Percentiles rank a stretch among this genome's conserved stretches.
Evolutionary conservation across 257 asterid genomes (phyloP).

Genomic region (Mentha longifolia): DNA sequence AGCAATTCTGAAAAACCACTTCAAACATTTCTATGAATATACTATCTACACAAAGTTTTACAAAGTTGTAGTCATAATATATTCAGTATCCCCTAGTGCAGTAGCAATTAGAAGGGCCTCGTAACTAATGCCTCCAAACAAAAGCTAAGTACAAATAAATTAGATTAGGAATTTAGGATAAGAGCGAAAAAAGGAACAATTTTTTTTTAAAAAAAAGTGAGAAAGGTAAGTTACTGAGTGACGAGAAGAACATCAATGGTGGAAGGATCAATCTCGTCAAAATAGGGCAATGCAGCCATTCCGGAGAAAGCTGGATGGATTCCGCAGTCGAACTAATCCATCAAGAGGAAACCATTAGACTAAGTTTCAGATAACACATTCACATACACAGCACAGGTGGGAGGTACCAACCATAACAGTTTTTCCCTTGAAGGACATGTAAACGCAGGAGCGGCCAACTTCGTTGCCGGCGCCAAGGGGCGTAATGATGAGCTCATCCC

Average conservation of each 20-base stretch:
- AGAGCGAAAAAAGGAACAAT: background rate
- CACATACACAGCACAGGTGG: background rate
- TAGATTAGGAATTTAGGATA: background rate
- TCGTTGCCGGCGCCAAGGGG: conserved; percentile 97
- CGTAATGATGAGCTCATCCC: conserved; percentile 84
- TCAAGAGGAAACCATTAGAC: background rate
- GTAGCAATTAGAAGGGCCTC: background rate
- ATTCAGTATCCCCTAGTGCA: background rate
- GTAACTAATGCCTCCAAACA: background rate
- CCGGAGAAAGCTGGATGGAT: conserved; percentile 97
- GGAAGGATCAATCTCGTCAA: conserved; percentile 94
- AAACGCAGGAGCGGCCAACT: conserved; percentile 95
- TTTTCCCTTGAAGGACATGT: conserved; percentile 93
- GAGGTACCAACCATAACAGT: conserved; percentile 62
- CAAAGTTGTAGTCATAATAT: background rate
- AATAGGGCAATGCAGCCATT: conserved; percentile 97
- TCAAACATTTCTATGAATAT: background rate
- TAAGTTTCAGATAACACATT: background rate
- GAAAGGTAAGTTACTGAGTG: conserved; percentile 68
- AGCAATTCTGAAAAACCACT: background rate
- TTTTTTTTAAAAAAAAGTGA: background rate
- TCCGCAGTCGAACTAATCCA: conserved; percentile 84
- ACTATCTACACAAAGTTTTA: background rate
- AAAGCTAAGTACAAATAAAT: background rate
- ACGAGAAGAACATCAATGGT: conserved; percentile 84